These are phyloP conservation scores for Pichia phayaonensis DNA, from an alignment of 805 yeast species.

Conservation along the genomic window DNA sequence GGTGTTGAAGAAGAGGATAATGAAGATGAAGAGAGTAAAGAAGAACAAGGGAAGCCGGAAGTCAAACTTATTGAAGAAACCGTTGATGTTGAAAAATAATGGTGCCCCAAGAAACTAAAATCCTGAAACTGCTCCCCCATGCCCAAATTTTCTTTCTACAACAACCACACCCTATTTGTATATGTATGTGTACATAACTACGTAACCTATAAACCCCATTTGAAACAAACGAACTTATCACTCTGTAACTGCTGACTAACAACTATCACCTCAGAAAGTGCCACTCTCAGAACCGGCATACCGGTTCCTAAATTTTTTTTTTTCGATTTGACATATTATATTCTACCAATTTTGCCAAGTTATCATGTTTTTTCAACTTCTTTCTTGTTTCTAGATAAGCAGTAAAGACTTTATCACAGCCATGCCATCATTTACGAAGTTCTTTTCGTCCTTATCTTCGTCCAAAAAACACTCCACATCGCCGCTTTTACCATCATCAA, in stretches of 20 bases:
- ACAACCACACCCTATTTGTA: too few relatives aligned
- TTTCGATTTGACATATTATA: background rate
- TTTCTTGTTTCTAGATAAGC: too few relatives aligned
- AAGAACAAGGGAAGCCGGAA: background rate
- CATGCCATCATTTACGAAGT: background rate
- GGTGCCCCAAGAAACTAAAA: background rate
- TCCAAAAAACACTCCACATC: background rate
- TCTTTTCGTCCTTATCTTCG: background rate
- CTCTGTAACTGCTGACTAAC: too few relatives aligned
- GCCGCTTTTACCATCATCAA: background rate
- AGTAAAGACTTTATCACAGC: background rate
- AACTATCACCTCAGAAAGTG: too few relatives aligned
- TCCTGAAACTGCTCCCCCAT: background rate
- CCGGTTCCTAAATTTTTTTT: background rate
- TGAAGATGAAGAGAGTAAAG: background rate
- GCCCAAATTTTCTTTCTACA: too few relatives aligned
- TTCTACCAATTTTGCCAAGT: background rate
- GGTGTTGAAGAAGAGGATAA: background rate
- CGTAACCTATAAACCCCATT: too few relatives aligned
- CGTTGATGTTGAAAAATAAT: conserved; percentile 10
- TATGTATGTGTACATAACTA: too few relatives aligned
- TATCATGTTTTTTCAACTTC: background rate
- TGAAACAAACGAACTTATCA: too few relatives aligned
- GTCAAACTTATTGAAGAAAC: conserved; percentile 9
- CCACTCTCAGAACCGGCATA: background rate